Evolutionary conservation across 257 asterid species (phyloP), one percentile per base, ranked within the genome.

Genomic region (Eustoma russellianum): DNA sequence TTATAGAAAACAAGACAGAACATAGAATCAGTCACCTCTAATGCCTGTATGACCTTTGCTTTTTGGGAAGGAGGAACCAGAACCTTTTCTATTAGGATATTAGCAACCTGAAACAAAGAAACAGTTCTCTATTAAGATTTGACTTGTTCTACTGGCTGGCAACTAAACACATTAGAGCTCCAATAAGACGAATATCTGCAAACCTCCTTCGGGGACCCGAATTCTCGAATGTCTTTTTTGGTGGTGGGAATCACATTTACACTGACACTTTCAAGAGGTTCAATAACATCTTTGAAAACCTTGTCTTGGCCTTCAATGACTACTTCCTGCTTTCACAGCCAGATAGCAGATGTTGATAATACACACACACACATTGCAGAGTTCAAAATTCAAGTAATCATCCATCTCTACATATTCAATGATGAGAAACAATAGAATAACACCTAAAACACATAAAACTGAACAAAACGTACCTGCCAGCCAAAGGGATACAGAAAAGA

Each of bases 241-340:
- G 61, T 72, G 0, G 97, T 87, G 46, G 97, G 86, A 63, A 85
- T 72, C 81, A 88, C 0, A 66, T 80, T 85, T 46, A 88, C 86
- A 3, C 97, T 83, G 69, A 83, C 95, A 48, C 83, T 87, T 74
- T 92, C 98, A 55, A 92, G 88, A 53, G 97, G 95, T 59, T 91
- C 98, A 45, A 91, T 87, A 35, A 91, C 88, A 71, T 91, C 96
- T 87, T 91, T 91, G 74, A 77, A 87, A 60, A 87, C 98, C 79
- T 85, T 92, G 75, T 91, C 98, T 70, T 92, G 83, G 64, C 94
- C 97, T 79, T 84, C 94, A 63, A 87, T 85, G 17, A 62, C 54
- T 5, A 92, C 95, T 68, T 88, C 97, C 98, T 85, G 83, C 52
- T 16, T n/a, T 41, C 70, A 55, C 51, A 53, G 33, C 53, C 19